These are phyloP conservation scores for Gonapodya prolifera DNA, from an alignment of 192 early-diverging fungal genomes.

Conservation along the genomic window DNA sequence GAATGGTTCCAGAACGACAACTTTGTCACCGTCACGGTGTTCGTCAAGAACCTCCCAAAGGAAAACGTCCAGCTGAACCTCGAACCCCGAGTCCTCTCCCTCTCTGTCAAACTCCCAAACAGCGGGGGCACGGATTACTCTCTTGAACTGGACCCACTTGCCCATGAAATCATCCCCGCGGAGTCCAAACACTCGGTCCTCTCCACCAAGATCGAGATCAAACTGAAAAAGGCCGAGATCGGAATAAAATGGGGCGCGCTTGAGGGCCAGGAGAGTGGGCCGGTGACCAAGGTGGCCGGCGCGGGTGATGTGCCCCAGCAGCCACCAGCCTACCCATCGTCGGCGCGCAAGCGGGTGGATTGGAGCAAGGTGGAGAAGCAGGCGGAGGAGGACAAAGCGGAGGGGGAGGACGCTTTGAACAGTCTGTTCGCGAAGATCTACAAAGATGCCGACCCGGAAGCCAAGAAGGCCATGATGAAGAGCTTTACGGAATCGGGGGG, in stretches of 20 bases:
- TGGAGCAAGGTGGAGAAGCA: slow-evolving; percentile 71
- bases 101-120: slow-evolving; percentile 68
- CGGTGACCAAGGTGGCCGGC: slow-evolving; percentile 23
- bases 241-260: slow-evolving; percentile 80
- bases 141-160: slow-evolving; percentile 84
- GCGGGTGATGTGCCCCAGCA: slow-evolving; percentile 21
- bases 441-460: slow-evolving; percentile 76
- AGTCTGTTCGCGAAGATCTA: slow-evolving; percentile 88
- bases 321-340: slow-evolving; percentile 29
- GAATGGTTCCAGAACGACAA: slow-evolving; percentile 97
- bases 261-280: slow-evolving; percentile 50
- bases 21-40: slow-evolving; percentile 74
- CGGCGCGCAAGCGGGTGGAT: slow-evolving; percentile 43
- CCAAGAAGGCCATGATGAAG: slow-evolving; percentile 92
- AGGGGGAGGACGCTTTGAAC: slow-evolving; percentile 84
- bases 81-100: slow-evolving; percentile 43
- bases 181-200: slow-evolving; percentile 63
- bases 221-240: slow-evolving; percentile 46
- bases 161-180: slow-evolving; percentile 58
- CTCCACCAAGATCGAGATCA: slow-evolving; percentile 91
- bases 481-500: slow-evolving; percentile 92
- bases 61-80: slow-evolving; percentile 61
- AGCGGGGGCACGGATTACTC: slow-evolving; percentile 71
- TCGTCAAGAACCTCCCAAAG: slow-evolving; percentile 74
- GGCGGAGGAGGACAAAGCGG: slow-evolving; percentile 65